Percentiles rank a stretch among this genome's conserved stretches.
Conservation (phyloP, 2,329 filamentous ascomycete species). For the Pseudocercospora vitis region DNA sequence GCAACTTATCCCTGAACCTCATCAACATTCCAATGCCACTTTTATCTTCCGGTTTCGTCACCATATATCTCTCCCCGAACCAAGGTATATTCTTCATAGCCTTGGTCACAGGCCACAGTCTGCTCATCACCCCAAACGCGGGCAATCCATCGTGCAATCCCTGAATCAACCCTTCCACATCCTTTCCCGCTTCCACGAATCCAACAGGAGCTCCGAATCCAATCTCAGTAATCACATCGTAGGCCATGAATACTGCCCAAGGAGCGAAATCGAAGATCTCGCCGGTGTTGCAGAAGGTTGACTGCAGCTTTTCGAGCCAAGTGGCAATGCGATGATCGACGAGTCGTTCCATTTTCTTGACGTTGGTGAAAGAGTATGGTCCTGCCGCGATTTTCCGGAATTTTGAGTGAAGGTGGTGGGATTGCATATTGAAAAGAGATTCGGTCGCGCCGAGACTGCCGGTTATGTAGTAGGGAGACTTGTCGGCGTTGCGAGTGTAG, state of each 20-base stretch:
- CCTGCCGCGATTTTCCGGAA: constrained; percentile 57
- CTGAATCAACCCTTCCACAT: constrained; percentile 44
- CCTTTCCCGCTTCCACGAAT: constrained; percentile 54
- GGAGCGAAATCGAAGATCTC: constrained; percentile 56
- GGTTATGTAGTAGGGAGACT: constrained; percentile 60
- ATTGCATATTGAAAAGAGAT: constrained; percentile 59
- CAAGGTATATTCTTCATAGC: constrained; percentile 58
- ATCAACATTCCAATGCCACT: constrained; percentile 58
- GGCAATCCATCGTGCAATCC: constrained; percentile 56
- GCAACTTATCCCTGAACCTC: constrained; percentile 57
- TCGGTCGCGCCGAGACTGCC: constrained; percentile 58
- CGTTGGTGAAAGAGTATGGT: constrained; percentile 57
- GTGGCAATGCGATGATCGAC: constrained; percentile 52
- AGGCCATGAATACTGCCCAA: constrained; percentile 59
- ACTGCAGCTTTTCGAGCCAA: constrained; percentile 54
- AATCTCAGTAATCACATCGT: constrained; percentile 59
- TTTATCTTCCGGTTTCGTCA: constrained; percentile 55
- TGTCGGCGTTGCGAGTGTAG: constrained; percentile 57
- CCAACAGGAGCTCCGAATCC: constrained; percentile 59
- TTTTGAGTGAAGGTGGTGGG: constrained; percentile 51
- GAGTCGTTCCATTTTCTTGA: constrained; percentile 58
- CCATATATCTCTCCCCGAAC: constrained; percentile 51
- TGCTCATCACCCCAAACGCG: constrained; percentile 53
- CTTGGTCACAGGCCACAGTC: constrained; percentile 56
- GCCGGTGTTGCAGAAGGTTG: constrained; percentile 48